Evolutionary conservation across 371 early-diverging fungal species (phyloP).

Genomic region (Capillidium rhysosporum): DNA sequence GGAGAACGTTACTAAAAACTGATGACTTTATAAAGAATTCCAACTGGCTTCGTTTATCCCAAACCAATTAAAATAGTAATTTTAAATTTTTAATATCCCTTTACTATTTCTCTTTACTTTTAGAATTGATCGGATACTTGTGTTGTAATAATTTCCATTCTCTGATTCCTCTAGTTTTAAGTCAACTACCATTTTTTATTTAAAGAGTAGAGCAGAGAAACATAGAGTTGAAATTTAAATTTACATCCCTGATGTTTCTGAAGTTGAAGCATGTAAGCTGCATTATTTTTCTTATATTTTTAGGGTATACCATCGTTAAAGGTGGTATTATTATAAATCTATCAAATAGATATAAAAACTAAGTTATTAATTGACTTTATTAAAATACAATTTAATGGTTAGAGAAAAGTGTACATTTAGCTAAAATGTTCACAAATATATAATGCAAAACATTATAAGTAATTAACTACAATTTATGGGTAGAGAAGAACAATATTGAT

Average conservation of each 20-base stretch:
- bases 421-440: slow-evolving; percentile 58
- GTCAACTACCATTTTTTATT: too few species aligned
- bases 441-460: slow-evolving; percentile 28
- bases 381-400: too few species aligned
- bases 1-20: slow-evolving; percentile 82
- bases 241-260: too few species aligned
- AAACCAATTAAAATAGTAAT: slow-evolving; percentile 49
- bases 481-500: too few species aligned
- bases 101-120: slow-evolving; percentile 71
- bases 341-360: too few species aligned
- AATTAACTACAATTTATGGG: slow-evolving; percentile 9
- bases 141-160: slow-evolving; percentile 98
- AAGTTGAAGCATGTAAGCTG: too few species aligned
- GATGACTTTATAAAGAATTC: slow-evolving; percentile 72
- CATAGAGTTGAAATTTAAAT: slow-evolving; percentile 78
- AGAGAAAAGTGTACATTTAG: too few species aligned
- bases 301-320: too few species aligned
- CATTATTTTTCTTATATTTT: too few species aligned
- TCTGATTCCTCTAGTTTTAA: slow-evolving; percentile 51
- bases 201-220: slow-evolving; percentile 68
- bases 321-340: too few species aligned
- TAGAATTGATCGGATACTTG: slow-evolving; percentile 98
- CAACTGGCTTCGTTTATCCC: slow-evolving; percentile 77
- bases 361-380: too few species aligned
- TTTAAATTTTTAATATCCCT: slow-evolving; percentile 34